Base-by-base conservation (phyloP, 257 asterid genomes). In the Solanum acaule region DNA sequence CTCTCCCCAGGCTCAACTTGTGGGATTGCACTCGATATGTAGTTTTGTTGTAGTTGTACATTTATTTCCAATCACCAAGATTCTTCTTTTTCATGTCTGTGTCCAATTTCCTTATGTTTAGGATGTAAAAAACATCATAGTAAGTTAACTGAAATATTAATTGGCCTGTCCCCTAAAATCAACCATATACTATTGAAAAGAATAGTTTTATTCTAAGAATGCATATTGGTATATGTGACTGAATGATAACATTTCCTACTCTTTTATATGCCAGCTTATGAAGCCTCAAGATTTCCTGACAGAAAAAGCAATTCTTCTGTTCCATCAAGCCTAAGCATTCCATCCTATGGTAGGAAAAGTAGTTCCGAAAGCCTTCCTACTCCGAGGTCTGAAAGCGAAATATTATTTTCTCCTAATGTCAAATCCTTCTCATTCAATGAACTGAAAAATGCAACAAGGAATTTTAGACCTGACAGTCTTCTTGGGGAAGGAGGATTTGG, bases 401-500 rank as follows among this genome's bases (percentile, higher is more conserved):
- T 96, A 86, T 92, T 95, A 38, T 93, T 95, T 23, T 95, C 97
- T 31, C 94, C 99, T 42, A 89, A 96, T 86, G 98, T 93, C 20
- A 97, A 95, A 91, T 61, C 99, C 87, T 97, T 97, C 88, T 86
- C 93, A 2, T 96, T 97, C 87, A 95, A 93, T 33, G 99, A 97
- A 92, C 83, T 97, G 67, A 95, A 68, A 92, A 95, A 90, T 65
- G 99, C 99, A 3, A 97, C 99, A 1, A 92, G 99, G 86, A 97
- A 97, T 88, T 97, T 96, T 83, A 92, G 98, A 65, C 95, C 98
- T 0, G 99, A 97, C 85, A 95, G 98, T 91, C 98, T 97, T 88
- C 98, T 97, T 2, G 99, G 99, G 35, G 99, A 97, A 91, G 99
- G 99, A 37, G 99, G 99, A 83, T 97, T 97, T 33, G 99, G 99